Evolutionary conservation across 495 filamentous ascomycete genomes (phyloP).

Genomic region (Hypomontagnella submonticulosa): DNA sequence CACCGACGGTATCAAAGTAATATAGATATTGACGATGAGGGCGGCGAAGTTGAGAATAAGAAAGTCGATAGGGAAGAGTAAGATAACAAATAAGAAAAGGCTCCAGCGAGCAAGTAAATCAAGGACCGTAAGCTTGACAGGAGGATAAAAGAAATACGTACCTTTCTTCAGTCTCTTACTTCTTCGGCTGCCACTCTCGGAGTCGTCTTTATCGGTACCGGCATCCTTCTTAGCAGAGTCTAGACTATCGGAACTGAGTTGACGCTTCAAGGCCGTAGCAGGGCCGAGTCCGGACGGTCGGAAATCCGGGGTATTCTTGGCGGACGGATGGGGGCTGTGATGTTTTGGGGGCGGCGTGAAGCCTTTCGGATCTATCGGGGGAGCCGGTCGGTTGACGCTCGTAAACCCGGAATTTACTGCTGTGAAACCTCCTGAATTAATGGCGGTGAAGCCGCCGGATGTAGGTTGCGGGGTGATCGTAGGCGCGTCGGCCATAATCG

Average conservation of each 20-base stretch:
- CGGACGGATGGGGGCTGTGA: conserved; percentile 63
- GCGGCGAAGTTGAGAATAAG: not conserved
- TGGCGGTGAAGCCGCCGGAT: conserved; percentile 80
- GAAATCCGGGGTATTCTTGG: conserved; percentile 69
- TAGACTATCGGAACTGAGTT: conserved; percentile 78
- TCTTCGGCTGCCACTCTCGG: conserved; percentile 79
- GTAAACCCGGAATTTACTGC: conserved; percentile 75
- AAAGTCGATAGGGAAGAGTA: not conserved
- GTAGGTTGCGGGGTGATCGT: conserved; percentile 51
- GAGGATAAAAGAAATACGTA: conserved; percentile 59
- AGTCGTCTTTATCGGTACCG: conserved; percentile 71
- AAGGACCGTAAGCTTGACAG: no score
- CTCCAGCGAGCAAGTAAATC: no score
- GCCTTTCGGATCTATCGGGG: conserved; percentile 48
- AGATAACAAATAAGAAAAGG: not conserved
- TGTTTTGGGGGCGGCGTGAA: conserved; percentile 58
- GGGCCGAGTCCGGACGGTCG: conserved; percentile 62
- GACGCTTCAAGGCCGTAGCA: conserved; percentile 78
- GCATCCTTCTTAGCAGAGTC: conserved; percentile 66
- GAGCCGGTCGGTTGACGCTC: conserved; percentile 69
- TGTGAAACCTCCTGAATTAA: conserved; percentile 68
- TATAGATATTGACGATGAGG: not conserved
- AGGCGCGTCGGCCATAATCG: conserved; percentile 65
- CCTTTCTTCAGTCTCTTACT: conserved; percentile 96
- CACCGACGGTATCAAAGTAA: not conserved